Base-by-base conservation (phyloP, 768 basidiomycete species). In the Mycena vulgaris region DNA sequence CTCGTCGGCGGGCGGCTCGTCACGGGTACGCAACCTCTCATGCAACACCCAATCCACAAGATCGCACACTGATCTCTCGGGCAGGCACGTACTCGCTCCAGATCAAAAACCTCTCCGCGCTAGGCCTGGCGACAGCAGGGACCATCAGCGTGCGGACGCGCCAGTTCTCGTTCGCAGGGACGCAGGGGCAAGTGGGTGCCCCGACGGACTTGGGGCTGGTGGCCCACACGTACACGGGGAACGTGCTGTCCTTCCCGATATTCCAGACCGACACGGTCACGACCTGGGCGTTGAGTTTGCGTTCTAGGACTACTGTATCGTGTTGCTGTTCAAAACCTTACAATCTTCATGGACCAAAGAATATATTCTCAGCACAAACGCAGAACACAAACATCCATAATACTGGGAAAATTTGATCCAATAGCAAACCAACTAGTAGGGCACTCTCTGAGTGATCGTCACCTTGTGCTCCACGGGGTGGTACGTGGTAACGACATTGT, bases 241-340 rank as follows among this genome's bases (percentile, higher is more conserved):
- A 75, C 57, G 68, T 72, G 19, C 57, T 75, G 45, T 60, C 60
- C 16, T 75, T 75, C 64, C 74, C 72, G 31, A 75, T 75, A 17
- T 75, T 71, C 62, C 74, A 75, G 63, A 75, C 74, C 13, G 63
- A 66, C 28, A 73, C 74, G 19, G 60, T 61, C 17, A 75, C 74
- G 37, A 75, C 74, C n/a, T 75, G 74, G 74, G 72, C 74, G 37
- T 75, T 30, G 74, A 75, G 58, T 75, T 75, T 25, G 28, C 40
- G 30, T 72, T 68, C 31, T 72, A 66, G 52, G 49, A 6, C 16
- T 6, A 5, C n/a, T 47, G 23, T 27, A 31, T 55, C n/a, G n/a
- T n/a, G n/a, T n/a, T n/a, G n/a, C n/a, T n/a, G n/a, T n/a, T n/a
- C n/a, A n/a, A n/a, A n/a, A n/a, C n/a, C n/a, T n/a, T n/a, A n/a